Evolutionary conservation across 257 asterid species (phyloP), one percentile per base, ranked within the genome.

Genomic region (Solanum paucissectum): DNA sequence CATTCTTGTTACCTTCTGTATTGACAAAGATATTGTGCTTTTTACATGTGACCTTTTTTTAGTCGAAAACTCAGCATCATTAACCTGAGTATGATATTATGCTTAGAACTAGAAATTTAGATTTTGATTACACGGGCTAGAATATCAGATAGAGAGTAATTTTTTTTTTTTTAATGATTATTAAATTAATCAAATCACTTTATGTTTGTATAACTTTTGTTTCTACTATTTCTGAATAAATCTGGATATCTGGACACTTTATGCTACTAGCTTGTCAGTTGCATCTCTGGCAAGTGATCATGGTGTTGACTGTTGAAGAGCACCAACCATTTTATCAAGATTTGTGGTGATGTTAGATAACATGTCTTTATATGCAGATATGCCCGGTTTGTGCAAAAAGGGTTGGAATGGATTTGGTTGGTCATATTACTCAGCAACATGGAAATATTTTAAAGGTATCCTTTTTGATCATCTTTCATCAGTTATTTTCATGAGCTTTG

Each of bases 391-490:
- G 85, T 49, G 85, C 85, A 18, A 82, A 49, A 82, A 82, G 85
- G 29, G 42, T 46, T 82, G 85, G 85, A 82, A 49, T 20, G 69
- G 85, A 49, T 49, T 82, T 49, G 85, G 85, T 82, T 82, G 85
- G 85, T 82, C 85, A 82, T 82, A 82, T 82, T 9, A 82, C 85
- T 82, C 85, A 82, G 69, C 85, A 82, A 82, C 85, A 82, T 82
- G 85, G 69, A 49, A 82, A 49, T 32, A 82, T 82, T 49, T 49
- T 82, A 5, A 82, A 82, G 85, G 85, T 82, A 82, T 49, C 42
- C 60, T 49, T 32, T 49, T 32, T 29, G 40, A 25, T 82, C 5
- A 46, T 82, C 29, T 82, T 29, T 33, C 64, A 77, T 77, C 36
- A 14, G 11, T 77, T 21, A 42, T 25, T 77, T 77, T 77, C 69